phyloP scores from a whole-genome alignment of 1,139 yeast genomes.

The Sporopachydermia cereana region DNA sequence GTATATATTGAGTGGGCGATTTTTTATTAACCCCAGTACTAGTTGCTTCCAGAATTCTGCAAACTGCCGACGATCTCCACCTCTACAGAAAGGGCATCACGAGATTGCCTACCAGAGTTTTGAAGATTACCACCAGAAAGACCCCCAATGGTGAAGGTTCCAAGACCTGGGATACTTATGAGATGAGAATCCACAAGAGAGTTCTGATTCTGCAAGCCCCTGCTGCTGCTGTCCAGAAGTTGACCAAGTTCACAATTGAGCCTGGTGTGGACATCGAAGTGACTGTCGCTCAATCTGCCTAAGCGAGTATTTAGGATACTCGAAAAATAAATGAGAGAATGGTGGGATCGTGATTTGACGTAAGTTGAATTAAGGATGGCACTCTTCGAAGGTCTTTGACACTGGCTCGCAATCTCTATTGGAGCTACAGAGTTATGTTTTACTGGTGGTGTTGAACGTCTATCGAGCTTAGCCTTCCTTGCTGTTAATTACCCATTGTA shows the following conservation, averaged over 20 bases:
- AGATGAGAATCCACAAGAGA: constrained; percentile 99
- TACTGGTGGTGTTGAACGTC: not conserved
- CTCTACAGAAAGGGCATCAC: constrained; percentile 96
- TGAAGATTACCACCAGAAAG: constrained; percentile 99
- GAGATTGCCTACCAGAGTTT: constrained; percentile 98
- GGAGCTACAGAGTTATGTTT: not conserved
- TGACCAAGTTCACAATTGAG: constrained; percentile 79
- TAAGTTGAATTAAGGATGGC: too few relatives aligned
- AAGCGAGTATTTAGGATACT: too few relatives aligned
- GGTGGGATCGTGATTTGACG: not conserved
- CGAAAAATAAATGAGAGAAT: too few relatives aligned
- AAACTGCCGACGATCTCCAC: constrained; percentile 74
- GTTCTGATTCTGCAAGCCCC: constrained; percentile 98
- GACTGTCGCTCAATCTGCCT: constrained; percentile 27
- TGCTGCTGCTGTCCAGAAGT: constrained; percentile 85
- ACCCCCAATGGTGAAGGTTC: constrained; percentile 99
- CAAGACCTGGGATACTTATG: constrained; percentile 99
- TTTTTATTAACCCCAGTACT: constrained; percentile 3
- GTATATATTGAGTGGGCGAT: not conserved
- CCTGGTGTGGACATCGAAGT: constrained; percentile 35
- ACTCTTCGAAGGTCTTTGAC: too few relatives aligned
- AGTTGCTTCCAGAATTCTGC: constrained; percentile 78
- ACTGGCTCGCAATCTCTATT: too few relatives aligned
- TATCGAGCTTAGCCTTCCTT: constrained; percentile 1
- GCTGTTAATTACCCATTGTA: constrained; percentile 6